These are phyloP conservation scores for Galerina sulciceps DNA, from an alignment of 768 basidiomycete genomes.

Conservation along the genomic window DNA sequence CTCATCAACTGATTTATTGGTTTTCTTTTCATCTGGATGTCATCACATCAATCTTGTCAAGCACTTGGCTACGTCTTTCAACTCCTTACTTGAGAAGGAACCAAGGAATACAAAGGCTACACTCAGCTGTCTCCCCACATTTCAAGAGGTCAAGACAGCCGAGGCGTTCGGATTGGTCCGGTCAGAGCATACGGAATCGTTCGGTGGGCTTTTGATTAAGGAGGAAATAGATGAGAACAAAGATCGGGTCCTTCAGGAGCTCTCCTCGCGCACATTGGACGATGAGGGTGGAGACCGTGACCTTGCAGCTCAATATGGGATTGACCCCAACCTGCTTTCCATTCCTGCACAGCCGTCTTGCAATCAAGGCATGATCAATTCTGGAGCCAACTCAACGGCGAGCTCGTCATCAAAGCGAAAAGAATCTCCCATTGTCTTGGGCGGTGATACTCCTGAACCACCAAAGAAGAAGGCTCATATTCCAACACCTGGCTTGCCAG, in stretches of 20 bases:
- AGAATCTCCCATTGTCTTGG: no score
- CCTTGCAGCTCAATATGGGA: background rate
- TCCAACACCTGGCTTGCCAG: background rate
- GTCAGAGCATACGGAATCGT: background rate
- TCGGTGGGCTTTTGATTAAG: background rate
- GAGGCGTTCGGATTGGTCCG: background rate
- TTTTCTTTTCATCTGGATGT: background rate
- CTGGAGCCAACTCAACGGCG: background rate
- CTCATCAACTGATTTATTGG: conserved; percentile 3
- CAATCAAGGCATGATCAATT: background rate
- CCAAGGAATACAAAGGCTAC: background rate
- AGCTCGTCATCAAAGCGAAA: no score
- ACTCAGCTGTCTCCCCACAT: background rate
- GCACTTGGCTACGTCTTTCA: background rate
- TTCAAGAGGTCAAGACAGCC: background rate
- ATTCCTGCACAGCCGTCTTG: background rate
- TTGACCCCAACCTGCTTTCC: background rate
- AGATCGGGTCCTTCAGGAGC: background rate
- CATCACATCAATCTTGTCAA: conserved; percentile 7
- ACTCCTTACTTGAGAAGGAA: background rate
- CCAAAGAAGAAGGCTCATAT: background rate
- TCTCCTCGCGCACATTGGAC: background rate
- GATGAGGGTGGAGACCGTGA: background rate
- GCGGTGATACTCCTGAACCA: background rate
- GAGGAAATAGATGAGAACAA: background rate